These are phyloP conservation scores for Eucalyptus regnans DNA, from an alignment of 345 rosid genomes.

Conservation along the genomic window DNA sequence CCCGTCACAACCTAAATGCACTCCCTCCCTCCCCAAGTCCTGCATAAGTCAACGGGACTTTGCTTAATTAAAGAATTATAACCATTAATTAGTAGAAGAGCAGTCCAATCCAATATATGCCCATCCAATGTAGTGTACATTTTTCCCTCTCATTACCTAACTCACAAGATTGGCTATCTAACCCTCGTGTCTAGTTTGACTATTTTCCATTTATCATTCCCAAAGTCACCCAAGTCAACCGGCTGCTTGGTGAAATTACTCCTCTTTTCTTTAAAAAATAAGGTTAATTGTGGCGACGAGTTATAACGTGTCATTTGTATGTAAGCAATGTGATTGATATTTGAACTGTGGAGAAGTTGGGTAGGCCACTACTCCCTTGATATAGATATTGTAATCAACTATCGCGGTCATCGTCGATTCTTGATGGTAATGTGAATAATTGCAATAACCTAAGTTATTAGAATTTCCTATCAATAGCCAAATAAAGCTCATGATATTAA, in stretches of 20 bases:
- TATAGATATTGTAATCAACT: background rate
- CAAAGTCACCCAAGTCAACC: background rate
- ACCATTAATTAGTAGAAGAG: background rate
- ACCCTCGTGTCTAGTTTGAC: background rate
- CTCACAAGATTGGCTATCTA: background rate
- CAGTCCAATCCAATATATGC: background rate
- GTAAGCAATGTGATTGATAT: fast-evolving
- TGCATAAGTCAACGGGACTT: background rate
- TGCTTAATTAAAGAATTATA: background rate
- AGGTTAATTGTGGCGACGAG: fast-evolving
- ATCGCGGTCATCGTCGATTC: fast-evolving
- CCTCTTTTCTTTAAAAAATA: background rate
- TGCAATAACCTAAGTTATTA: fast-evolving
- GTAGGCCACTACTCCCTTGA: background rate
- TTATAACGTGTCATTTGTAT: background rate
- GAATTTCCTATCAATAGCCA: background rate
- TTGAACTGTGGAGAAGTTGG: fast-evolving
- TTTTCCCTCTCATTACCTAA: background rate
- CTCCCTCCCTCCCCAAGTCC: background rate
- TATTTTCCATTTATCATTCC: background rate
- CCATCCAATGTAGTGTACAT: background rate
- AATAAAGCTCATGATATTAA: background rate
- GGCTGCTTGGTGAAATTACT: background rate
- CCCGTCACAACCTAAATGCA: background rate
- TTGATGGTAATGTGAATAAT: fast-evolving